Base-by-base conservation (phyloP, 768 basidiomycete genomes). In the Asterophora lycoperdoides region DNA sequence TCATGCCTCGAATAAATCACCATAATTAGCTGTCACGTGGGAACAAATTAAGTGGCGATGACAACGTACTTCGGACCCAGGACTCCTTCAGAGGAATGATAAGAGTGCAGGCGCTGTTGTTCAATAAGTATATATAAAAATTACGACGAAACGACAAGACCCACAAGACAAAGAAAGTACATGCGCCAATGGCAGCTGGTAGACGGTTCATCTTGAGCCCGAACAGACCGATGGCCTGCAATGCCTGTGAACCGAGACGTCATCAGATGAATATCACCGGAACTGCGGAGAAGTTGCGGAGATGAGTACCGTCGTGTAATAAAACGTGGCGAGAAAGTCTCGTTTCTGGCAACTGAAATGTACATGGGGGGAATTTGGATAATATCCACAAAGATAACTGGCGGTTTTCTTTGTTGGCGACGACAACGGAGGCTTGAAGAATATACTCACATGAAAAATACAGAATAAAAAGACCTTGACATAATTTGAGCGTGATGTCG, bases 161-260 rank as follows among this genome's bases (percentile, higher is more conserved):
- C 39, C 35, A 77, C 80, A 81, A 57, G 41, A 78, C 57, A 52
- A 83, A 78, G 64, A 84, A 87, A 6, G 68, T 56, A 11, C 76
- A 46, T 1, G 80, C 64, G 10, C 84, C 84, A 19, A 83, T 53
- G 44, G 79, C 70, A 5, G 84, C 85, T n/a, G 86, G 75, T 41
- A 86, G 70, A 28, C 86, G 74, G 50, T 84, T 78, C 55, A 84
- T 61, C 57, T 80, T 79, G 48, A 89, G 62, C 17, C 86, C 86
- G 55, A 89, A 89, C 9, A 89, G 65, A 1, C 79, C 84, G 37
- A 89, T 80, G 1, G 83, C 84, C 67, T 82, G 83, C 5, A 84
- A 61, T 3, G 74, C 76, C 68, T 73, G 45, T 8, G 7, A 18
- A 29, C 18, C 2, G 28, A 15, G 28, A 29, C 6, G 2, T 20